Base-by-base conservation (phyloP, 768 basidiomycete genomes). In the Suillus ampliporus region DNA sequence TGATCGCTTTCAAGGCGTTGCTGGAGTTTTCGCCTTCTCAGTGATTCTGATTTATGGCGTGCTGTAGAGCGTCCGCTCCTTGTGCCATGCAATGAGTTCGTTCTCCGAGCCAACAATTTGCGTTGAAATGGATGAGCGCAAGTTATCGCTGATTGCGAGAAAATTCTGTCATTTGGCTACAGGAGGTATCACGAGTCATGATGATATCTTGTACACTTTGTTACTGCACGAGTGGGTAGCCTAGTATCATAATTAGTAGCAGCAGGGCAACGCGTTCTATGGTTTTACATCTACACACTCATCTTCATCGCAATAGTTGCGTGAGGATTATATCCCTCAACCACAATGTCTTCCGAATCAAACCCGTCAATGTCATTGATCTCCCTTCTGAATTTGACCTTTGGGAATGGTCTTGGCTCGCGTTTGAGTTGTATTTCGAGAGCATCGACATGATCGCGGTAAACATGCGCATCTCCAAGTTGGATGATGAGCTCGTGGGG, bases 381-480 rank as follows among this genome's bases (percentile, higher is more conserved):
- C 35, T 87, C 82, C 60, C 93, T 80, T 48, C 80, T 85, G 85
- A 90, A 97, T 41, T 78, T 74, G 37, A 99, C 74, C 64, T 83
- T 94, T 0, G 97, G 97, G 77, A 99, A 98, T 28, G 86, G 78
- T 58, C 84, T 84, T 31, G 97, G 97, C 64, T 86, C 82, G 10
- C 97, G 80, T 72, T 83, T 79, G 41, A 99, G 82, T 75, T 99
- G 97, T 48, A 84, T 81, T 72, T 90, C 78, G 44, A 99, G 84
- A n/a, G 95, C 90, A 9, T 89, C 88, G 35, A 97, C 85, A 69
- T 99, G 97, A 71, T 99, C 94, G 53, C 84, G 81, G 77, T 99
- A 99, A 17, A 99, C 93, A 69, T 99, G 97, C 1, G 97, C 96
- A 70, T 99, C 97, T 2, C 97, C 97, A 67, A 99, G 92, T 76